Conservation (phyloP, 2,329 filamentous ascomycete species). For the Phialocephala subalpina region DNA sequence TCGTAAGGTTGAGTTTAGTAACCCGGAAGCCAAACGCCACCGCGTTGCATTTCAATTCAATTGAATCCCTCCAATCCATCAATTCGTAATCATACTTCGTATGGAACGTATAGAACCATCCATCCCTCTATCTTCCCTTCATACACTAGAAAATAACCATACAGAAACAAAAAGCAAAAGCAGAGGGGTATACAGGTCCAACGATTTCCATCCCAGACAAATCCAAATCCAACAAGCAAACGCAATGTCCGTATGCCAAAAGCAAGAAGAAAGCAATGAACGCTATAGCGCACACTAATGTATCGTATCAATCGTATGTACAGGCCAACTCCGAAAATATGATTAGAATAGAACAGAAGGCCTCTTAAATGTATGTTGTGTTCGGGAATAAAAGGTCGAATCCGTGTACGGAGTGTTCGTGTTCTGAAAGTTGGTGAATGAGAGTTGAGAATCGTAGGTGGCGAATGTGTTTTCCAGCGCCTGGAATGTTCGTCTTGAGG, state of each 20-base stretch:
- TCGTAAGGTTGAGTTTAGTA: not conserved
- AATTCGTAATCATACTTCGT: conserved; percentile 11
- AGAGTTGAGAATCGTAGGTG: not conserved
- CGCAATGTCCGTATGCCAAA: not conserved
- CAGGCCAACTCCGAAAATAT: not conserved
- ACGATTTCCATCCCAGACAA: not conserved
- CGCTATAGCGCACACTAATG: conserved; percentile 1
- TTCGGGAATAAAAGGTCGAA: not conserved
- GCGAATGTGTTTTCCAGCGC: conserved; percentile 1
- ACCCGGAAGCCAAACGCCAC: too few species aligned
- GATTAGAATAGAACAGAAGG: not conserved
- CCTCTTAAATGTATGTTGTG: not conserved
- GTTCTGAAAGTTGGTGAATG: not conserved
- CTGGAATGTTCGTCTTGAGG: not conserved
- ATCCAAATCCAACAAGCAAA: not conserved
- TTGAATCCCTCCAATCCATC: not conserved
- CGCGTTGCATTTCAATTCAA: too few species aligned
- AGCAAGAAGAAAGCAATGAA: not conserved
- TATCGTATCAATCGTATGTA: not conserved
- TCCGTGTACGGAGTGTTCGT: not conserved
- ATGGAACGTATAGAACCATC: not conserved
- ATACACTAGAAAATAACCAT: not conserved
- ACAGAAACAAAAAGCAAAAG: conserved; percentile 1
- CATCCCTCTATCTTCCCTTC: not conserved
- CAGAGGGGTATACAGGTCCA: conserved; percentile 5